Percentiles rank a stretch among this genome's conserved stretches.
These are phyloP conservation scores for Brettanomyces bruxellensis DNA, from an alignment of 805 yeast species.

Conservation along the genomic window DNA sequence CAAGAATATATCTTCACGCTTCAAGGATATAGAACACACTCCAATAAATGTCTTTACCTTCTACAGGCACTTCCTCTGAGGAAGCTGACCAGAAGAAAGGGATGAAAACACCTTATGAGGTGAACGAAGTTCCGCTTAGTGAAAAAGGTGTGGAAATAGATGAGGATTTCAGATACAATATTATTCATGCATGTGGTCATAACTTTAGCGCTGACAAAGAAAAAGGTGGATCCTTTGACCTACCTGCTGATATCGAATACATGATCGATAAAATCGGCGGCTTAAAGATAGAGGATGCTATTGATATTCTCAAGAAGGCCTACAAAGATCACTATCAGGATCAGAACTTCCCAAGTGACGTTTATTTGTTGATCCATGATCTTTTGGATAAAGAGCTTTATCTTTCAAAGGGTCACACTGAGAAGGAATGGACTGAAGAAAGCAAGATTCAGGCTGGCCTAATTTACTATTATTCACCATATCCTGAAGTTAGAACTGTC, in stretches of 20 bases:
- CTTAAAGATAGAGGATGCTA: neutral
- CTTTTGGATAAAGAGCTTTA: neutral
- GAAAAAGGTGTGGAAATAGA: neutral
- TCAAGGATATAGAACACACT: too few species aligned
- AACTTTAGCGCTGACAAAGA: neutral
- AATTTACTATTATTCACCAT: conserved; percentile 33
- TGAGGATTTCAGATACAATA: neutral
- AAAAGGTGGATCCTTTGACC: neutral
- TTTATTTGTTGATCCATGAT: neutral
- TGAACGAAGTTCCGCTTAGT: neutral
- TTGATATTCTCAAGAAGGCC: neutral
- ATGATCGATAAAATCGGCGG: neutral
- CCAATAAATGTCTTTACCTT: too few species aligned
- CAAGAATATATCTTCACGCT: too few species aligned
- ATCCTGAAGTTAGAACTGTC: conserved; percentile 59
- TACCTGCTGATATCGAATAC: neutral
- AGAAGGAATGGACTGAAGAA: conserved; percentile 11
- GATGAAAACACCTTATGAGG: neutral
- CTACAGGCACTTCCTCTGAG: too few species aligned
- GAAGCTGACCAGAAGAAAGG: neutral
- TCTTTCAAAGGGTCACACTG: neutral
- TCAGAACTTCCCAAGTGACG: neutral
- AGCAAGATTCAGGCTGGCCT: conserved; percentile 26
- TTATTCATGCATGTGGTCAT: neutral
- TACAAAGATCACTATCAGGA: conserved; percentile 1